Conservation (phyloP, 768 basidiomycete genomes). For the Xerocomus brunneocitrinus region DNA sequence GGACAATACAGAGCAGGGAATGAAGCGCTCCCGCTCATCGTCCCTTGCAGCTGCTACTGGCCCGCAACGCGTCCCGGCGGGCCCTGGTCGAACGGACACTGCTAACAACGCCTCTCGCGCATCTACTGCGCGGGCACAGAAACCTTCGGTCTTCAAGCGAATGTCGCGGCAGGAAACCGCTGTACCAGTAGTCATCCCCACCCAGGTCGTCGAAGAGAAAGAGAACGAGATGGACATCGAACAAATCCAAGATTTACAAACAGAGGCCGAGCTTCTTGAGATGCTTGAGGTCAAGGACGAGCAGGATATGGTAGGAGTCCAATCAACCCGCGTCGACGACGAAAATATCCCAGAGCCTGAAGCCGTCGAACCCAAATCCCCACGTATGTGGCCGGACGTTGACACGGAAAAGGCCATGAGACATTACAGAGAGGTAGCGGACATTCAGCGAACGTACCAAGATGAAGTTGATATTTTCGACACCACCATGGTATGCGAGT, state of each 20-base stretch:
- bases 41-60: slow-evolving; percentile 59
- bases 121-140: slow-evolving; percentile 22
- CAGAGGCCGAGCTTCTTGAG: slow-evolving; percentile 37
- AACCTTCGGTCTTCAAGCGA: slow-evolving; percentile 37
- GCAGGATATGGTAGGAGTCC: slow-evolving; percentile 57
- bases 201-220: slow-evolving; percentile 41
- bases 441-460: slow-evolving; percentile 58
- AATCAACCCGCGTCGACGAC: slow-evolving; percentile 38
- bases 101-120: slow-evolving; percentile 39
- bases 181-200: slow-evolving; percentile 39
- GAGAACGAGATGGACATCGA: slow-evolving; percentile 65
- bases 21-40: slow-evolving; percentile 59
- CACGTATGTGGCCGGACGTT: slow-evolving; percentile 71
- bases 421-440: slow-evolving; percentile 59
- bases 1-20: slow-evolving; percentile 47
- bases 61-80: slow-evolving; percentile 67
- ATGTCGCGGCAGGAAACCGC: slow-evolving; percentile 39
- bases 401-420: slow-evolving; percentile 54
- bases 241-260: slow-evolving; percentile 29
- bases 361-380: slow-evolving; percentile 36
- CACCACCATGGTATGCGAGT: slow-evolving; percentile 96
- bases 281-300: slow-evolving; percentile 53
- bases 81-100: slow-evolving; percentile 48
- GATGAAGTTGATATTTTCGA: slow-evolving; percentile 69
- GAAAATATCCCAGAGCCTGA: slow-evolving; percentile 41